Percentiles rank a stretch among this genome's conserved stretches.
These are phyloP conservation scores for Osmozyma mogii DNA, from an alignment of 805 yeast species.

Conservation along the genomic window DNA sequence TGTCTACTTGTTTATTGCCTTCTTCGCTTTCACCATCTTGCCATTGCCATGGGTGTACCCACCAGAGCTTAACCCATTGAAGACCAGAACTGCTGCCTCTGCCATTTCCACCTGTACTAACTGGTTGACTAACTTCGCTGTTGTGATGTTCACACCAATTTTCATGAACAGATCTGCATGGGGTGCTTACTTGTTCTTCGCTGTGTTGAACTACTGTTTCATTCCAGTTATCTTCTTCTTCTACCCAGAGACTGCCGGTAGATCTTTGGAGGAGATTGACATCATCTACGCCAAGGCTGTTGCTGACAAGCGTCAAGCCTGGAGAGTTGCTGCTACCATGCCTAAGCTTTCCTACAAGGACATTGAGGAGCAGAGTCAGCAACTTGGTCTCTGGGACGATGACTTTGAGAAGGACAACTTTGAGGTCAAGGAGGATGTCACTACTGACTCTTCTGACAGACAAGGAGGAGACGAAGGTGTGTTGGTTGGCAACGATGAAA, in stretches of 20 bases:
- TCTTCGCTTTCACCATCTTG: constrained; percentile 37
- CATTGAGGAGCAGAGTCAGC: constrained; percentile 52
- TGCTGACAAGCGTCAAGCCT: constrained; percentile 50
- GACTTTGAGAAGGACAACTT: constrained; percentile 32
- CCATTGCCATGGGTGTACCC: constrained; percentile 43
- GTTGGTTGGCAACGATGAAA: too few relatives aligned
- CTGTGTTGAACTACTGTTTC: constrained; percentile 29
- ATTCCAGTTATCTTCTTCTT: constrained; percentile 51
- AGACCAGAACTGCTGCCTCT: constrained; percentile 38
- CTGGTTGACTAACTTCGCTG: constrained; percentile 38
- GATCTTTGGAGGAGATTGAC: constrained; percentile 39
- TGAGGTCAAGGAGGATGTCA: constrained; percentile 23
- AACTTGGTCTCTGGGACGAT: constrained; percentile 46
- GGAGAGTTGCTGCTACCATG: constrained; percentile 55
- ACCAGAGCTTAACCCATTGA: constrained; percentile 39
- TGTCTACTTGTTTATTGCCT: constrained; percentile 35
- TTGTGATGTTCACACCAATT: constrained; percentile 39
- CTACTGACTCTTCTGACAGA: constrained; percentile 14
- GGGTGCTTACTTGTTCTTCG: constrained; percentile 38
- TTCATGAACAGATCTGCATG: constrained; percentile 30
- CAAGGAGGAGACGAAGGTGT: too few relatives aligned
- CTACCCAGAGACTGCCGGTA: constrained; percentile 40
- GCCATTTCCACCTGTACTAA: constrained; percentile 39
- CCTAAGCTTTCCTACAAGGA: constrained; percentile 51
- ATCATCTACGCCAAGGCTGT: constrained; percentile 58